These are phyloP conservation scores for Talaromyces proteolyticus DNA, from an alignment of 495 filamentous ascomycete species.

Conservation along the genomic window DNA sequence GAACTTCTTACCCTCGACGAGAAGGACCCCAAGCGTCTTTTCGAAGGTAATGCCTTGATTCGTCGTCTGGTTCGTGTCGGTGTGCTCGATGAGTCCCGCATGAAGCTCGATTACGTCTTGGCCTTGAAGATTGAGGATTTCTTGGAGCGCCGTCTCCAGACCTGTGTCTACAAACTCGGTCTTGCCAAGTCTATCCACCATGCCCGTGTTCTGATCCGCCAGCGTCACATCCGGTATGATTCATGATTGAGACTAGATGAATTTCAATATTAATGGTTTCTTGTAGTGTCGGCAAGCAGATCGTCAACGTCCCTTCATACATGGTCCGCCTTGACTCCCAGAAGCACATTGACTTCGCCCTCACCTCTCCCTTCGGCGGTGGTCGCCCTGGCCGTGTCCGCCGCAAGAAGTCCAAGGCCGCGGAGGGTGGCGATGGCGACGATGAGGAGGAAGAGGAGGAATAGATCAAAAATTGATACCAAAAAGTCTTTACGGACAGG, in stretches of 20 bases:
- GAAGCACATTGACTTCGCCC: constrained; percentile 99
- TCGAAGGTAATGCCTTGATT: constrained; percentile 99
- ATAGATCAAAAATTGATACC: constrained; percentile 48
- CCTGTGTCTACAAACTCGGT: constrained; percentile 99
- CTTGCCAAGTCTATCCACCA: constrained; percentile 99
- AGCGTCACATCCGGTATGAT: constrained; percentile 87
- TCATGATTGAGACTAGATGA: too few relatives aligned
- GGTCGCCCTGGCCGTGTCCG: constrained; percentile 93
- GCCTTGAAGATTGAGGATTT: constrained; percentile 98
- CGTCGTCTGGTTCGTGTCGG: constrained; percentile 98
- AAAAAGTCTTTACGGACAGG: constrained; percentile 13
- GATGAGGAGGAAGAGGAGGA: constrained; percentile 90
- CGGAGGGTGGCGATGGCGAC: constrained; percentile 80
- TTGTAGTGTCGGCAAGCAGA: constrained; percentile 93
- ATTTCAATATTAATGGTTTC: too few relatives aligned
- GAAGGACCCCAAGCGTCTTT: constrained; percentile 99
- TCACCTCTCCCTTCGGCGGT: constrained; percentile 95
- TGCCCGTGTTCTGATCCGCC: constrained; percentile 97
- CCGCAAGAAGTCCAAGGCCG: constrained; percentile 98
- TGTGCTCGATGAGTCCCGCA: constrained; percentile 99
- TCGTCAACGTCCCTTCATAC: constrained; percentile 99
- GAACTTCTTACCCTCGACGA: constrained; percentile 99
- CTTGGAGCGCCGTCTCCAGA: constrained; percentile 98
- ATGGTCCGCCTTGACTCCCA: constrained; percentile 99
- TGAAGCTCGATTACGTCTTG: constrained; percentile 99